Percentiles rank a stretch among this genome's conserved stretches.
phyloP scores from a whole-genome alignment of 2,329 filamentous ascomycete species.

The Pseudocercospora crystallina region DNA sequence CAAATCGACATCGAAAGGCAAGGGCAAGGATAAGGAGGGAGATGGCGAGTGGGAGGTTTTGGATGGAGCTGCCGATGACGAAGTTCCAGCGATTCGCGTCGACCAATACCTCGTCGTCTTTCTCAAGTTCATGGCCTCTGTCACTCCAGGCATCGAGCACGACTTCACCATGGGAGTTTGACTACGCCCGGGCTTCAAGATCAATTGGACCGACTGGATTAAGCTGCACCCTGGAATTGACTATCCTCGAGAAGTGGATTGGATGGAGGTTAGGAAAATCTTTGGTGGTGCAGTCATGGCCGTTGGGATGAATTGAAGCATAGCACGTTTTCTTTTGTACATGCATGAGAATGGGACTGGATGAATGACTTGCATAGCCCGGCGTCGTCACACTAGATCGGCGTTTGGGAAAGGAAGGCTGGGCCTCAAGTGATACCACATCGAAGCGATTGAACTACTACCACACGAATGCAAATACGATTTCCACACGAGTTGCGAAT shows the following conservation, averaged over 20 bases:
- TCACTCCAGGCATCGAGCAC: constrained; percentile 95
- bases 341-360: neutral
- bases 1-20: constrained; percentile 39
- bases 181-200: constrained; percentile 29
- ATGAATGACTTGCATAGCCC: constrained; percentile 14
- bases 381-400: constrained; percentile 7
- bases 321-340: neutral
- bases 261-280: constrained; percentile 32
- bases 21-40: constrained; percentile 45
- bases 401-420: neutral
- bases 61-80: constrained; percentile 59
- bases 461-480: too few relatives aligned
- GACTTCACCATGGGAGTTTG: constrained; percentile 96
- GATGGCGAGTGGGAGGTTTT: constrained; percentile 65
- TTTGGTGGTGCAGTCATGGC: constrained; percentile 33
- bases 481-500: too few relatives aligned
- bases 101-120: constrained; percentile 88
- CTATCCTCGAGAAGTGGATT: constrained; percentile 30
- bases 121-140: constrained; percentile 71
- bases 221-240: constrained; percentile 29
- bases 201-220: constrained; percentile 23
- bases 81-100: constrained; percentile 80
- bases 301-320: constrained; percentile 27
- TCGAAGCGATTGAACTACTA: neutral
- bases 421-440: neutral